Percentiles rank a stretch among this genome's conserved stretches.
These are phyloP conservation scores for Senna siamea DNA, from an alignment of 306 rosid species.

Conservation along the genomic window DNA sequence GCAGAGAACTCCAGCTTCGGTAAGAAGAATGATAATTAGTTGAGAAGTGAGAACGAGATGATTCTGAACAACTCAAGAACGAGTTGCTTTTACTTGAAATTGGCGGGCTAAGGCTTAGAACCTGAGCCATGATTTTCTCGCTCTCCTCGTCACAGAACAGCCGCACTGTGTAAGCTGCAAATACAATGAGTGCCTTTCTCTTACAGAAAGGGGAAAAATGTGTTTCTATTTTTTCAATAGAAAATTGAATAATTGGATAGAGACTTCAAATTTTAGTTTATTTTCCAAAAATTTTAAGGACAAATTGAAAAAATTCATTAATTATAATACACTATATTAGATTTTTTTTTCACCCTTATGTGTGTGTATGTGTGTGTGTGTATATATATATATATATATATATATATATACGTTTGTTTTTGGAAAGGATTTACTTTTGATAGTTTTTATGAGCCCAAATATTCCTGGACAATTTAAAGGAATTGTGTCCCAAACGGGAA, in stretches of 20 bases:
- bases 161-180: background rate
- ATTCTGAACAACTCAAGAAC: slow-evolving; percentile 19
- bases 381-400: too few relatives aligned
- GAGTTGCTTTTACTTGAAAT: slow-evolving; percentile 33
- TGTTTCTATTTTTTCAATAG: background rate
- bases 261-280: too few relatives aligned
- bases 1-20: slow-evolving; percentile 56
- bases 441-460: too few relatives aligned
- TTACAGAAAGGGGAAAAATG: background rate
- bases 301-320: too few relatives aligned
- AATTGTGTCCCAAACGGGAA: too few relatives aligned
- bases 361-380: too few relatives aligned
- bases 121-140: slow-evolving; percentile 55
- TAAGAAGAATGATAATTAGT: slow-evolving; percentile 30
- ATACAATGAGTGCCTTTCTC: background rate
- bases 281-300: too few relatives aligned
- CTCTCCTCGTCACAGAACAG: background rate
- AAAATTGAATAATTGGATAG: background rate
- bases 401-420: too few relatives aligned
- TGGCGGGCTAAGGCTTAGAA: slow-evolving; percentile 63
- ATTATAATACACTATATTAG: too few relatives aligned
- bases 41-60: slow-evolving; percentile 37
- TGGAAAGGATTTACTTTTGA: too few relatives aligned
- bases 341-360: too few relatives aligned
- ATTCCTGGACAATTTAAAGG: too few relatives aligned